phyloP scores from a whole-genome alignment of 306 rosid genomes.

The Leucaena leucocephala region DNA sequence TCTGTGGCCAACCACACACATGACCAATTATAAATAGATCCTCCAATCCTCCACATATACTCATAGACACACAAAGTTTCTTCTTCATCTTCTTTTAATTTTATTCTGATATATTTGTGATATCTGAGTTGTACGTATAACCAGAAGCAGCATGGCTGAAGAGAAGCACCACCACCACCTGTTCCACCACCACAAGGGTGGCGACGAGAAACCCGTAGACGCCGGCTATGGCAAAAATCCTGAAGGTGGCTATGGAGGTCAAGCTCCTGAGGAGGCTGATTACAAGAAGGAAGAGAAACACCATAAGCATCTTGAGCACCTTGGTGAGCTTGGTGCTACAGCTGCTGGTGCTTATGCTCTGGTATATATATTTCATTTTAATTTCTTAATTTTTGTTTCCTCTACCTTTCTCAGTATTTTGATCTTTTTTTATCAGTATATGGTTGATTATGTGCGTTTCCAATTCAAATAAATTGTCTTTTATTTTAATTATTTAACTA shows the following conservation, averaged over 20 bases:
- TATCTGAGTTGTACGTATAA: neutral
- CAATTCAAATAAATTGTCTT: too few relatives aligned
- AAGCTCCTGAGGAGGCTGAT: constrained; percentile 35
- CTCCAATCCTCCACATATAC: neutral
- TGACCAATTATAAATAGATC: constrained; percentile 43
- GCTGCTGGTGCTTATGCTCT: constrained; percentile 68
- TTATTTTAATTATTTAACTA: too few relatives aligned
- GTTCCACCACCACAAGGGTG: constrained; percentile 59
- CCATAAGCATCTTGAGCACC: constrained; percentile 62
- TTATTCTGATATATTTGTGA: neutral
- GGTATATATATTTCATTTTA: constrained; percentile 43
- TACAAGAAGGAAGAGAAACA: constrained; percentile 74
- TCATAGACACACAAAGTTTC: neutral
- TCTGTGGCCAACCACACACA: constrained; percentile 7
- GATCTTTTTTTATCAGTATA: neutral
- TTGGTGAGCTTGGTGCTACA: constrained; percentile 54
- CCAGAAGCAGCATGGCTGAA: constrained; percentile 58
- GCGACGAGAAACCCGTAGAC: constrained; percentile 35
- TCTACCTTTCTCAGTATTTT: neutral
- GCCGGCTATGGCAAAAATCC: neutral
- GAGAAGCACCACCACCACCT: constrained; percentile 53
- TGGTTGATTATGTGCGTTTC: neutral
- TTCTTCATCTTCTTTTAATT: neutral
- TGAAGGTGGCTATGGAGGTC: neutral
- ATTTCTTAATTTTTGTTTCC: neutral